Percentiles rank a stretch among this genome's conserved stretches.
These are phyloP conservation scores for Canavalia gladiata DNA, from an alignment of 306 rosid species.

Conservation along the genomic window DNA sequence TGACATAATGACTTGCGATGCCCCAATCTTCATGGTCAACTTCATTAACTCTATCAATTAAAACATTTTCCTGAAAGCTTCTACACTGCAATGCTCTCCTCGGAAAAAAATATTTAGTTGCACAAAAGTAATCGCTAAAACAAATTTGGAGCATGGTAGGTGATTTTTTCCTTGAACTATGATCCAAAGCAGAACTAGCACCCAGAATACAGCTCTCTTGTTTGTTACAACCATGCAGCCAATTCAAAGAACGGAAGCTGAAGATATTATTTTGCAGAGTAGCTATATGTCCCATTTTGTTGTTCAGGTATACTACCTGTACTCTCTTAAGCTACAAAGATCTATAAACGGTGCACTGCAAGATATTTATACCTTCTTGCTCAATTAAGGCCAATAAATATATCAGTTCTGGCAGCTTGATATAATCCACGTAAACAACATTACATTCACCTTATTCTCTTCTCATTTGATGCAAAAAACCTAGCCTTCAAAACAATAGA, in stretches of 20 bases:
- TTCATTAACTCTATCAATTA: constrained; percentile 65
- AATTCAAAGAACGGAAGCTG: constrained; percentile 50
- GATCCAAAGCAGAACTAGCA: constrained; percentile 46
- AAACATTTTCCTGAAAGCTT: constrained; percentile 59
- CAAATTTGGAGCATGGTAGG: constrained; percentile 43
- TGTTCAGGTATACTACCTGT: constrained; percentile 42
- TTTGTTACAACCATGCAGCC: constrained; percentile 51
- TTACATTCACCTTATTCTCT: constrained; percentile 30
- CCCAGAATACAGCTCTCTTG: constrained; percentile 53
- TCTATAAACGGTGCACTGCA: constrained; percentile 7
- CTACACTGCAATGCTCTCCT: constrained; percentile 55
- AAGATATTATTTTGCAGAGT: constrained; percentile 59
- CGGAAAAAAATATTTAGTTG: constrained; percentile 34
- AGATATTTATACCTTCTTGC: background rate
- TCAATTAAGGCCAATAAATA: constrained; percentile 10
- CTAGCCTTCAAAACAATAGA: constrained; percentile 15
- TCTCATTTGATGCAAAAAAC: constrained; percentile 32
- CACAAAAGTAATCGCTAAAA: constrained; percentile 3
- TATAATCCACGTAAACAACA: constrained; percentile 1
- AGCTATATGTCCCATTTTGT: constrained; percentile 60
- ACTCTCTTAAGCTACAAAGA: constrained; percentile 32
- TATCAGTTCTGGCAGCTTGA: constrained; percentile 7
- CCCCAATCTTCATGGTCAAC: constrained; percentile 54
- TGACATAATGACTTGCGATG: constrained; percentile 44
- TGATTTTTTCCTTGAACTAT: constrained; percentile 43